Base-by-base conservation (phyloP, 352 stramenopile genomes). In the Globisporangium nagaii region DNA sequence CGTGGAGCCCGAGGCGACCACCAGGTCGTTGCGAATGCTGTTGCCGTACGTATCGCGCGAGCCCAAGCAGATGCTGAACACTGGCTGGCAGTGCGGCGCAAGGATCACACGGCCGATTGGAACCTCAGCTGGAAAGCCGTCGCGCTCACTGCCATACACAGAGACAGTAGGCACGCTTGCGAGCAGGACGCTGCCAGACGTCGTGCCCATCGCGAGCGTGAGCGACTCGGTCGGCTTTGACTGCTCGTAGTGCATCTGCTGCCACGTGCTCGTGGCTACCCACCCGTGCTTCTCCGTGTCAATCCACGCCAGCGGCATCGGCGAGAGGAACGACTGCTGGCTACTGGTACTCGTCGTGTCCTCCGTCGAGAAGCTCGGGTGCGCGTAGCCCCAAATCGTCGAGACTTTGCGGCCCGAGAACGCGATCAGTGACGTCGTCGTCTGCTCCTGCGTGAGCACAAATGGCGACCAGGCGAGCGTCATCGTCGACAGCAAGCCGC, bases 271-370 rank as follows among this genome's bases (percentile, higher is more conserved):
- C 7, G 67, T 82, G 1, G 73, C 62, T 11, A 90, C 67, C 83
- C 83, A 93, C 0, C 83, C 83, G 51, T 86, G 71, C 20, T 70
- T 73, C n/a, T 88, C 71, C 32, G 83, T 90, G 42, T 89, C 72
- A 42, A 89, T 63, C 65, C 65, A 77, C 24, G 43, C 65, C 42
- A 77, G 11, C 15, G 69, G 37, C 17, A 58, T 62, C 19, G 69
- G 53, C 25, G 68, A 72, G 31, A 77, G 58, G 37, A 68, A 68
- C 65, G 45, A 39, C 12, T 4, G 15, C 4, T 59, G 13, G 15
- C 15, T 48, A 1, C 13, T 22, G 11, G 4, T n/a, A 32, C 28
- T 49, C 25, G n/a, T 47, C 5, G 53, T 31, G 0, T 62, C 34
- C 4, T 57, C 46, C 7, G 45, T 46, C 61, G 64, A 48, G 20